Evolutionary conservation across 768 basidiomycete species (phyloP), one percentile per base, ranked within the genome.

Genomic region (Russula sp.): DNA sequence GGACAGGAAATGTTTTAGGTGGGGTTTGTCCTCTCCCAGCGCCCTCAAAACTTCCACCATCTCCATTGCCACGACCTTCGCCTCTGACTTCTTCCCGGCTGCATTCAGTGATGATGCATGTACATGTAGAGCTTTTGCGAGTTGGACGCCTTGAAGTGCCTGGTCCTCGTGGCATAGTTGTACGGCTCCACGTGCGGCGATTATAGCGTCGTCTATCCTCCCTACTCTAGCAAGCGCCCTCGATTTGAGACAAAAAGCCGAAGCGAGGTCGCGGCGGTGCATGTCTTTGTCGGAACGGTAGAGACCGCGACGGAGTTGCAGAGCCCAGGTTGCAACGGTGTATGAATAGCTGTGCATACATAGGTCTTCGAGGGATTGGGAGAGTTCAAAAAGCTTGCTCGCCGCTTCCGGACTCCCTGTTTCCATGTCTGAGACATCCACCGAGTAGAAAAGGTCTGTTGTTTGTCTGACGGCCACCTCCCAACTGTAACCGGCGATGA

Each of bases 191-290:
- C 48, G 18, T 39, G 34, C 54, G 22, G 58, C 58, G n/a, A 16
- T 47, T 13, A 51, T 20, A 16, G 63, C 58, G 8, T 9, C 49
- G 13, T 56, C 42, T 34, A 9, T 51, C 58, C 48, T 59, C 22
- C 63, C 63, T 51, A 64, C 4, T 55, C 40, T 34, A 56, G 34
- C 53, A 8, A 64, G 54, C n/a, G 55, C 48, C 48, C 49, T 37
- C 31, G 63, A 53, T 50, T 55, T 50, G 11, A 55, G 58, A 55
- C 54, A 64, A 18, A 55, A 47, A 34, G 47, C 35, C 4, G 54
- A 55, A 51, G 48, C 54, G 32, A 64, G 40, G 44, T 60, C 48
- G 39, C 63, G 63, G 34, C 63, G 63, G 27, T 64, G 63, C 54
- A 55, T 55, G 6, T 64, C 63, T 47, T 56, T 60, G 32, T 60